phyloP scores from a whole-genome alignment of 805 yeast species.

The Myxozyma udenii region DNA sequence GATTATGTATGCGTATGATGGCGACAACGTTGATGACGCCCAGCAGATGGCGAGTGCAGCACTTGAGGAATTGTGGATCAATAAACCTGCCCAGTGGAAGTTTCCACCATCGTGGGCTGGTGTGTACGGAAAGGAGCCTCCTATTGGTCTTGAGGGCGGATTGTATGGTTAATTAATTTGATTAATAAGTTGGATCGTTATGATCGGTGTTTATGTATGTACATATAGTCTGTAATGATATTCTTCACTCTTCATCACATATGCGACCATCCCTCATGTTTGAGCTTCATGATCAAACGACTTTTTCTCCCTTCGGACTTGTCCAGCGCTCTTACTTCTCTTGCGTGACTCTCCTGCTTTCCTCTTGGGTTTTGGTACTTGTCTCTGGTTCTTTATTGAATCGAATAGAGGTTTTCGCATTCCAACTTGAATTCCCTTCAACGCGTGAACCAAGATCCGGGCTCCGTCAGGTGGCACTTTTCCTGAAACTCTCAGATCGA shows the following conservation, averaged over 20 bases:
- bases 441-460: constrained; percentile 30
- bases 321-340: not conserved
- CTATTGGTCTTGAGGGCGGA: constrained; percentile 72
- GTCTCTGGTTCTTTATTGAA: constrained; percentile 12
- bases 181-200: not conserved
- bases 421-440: constrained; percentile 32
- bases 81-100: constrained; percentile 38
- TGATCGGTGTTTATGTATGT: not conserved
- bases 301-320: not conserved
- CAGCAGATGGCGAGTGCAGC: constrained; percentile 46
- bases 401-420: constrained; percentile 27
- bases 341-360: not conserved
- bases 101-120: constrained; percentile 81
- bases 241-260: not conserved
- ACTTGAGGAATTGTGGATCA: constrained; percentile 34
- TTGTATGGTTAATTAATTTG: constrained; percentile 51
- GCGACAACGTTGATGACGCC: constrained; percentile 81
- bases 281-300: not conserved
- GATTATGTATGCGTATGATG: constrained; percentile 76
- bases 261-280: not conserved
- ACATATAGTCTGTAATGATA: not conserved
- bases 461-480: constrained; percentile 35
- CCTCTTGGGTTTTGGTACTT: not conserved
- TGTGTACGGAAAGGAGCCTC: constrained; percentile 73
- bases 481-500: constrained; percentile 37